A percentile compares a stretch with the other conserved stretches of the same genome.
phyloP scores from a whole-genome alignment of 2,329 filamentous ascomycete genomes.

The Calonectria multiphialidica region DNA sequence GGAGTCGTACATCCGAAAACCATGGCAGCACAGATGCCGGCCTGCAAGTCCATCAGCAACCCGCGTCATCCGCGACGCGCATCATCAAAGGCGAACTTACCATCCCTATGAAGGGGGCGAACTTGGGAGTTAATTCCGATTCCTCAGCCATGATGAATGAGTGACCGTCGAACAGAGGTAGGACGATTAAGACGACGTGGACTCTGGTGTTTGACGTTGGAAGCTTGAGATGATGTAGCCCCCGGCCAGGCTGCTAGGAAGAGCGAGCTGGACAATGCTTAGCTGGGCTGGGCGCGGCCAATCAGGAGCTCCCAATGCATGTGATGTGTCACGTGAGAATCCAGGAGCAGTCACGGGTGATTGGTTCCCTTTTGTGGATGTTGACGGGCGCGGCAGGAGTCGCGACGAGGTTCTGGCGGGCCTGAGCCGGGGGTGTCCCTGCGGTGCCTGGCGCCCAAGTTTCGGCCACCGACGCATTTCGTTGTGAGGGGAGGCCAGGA shows the following conservation, averaged over 20 bases:
- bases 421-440: conserved; percentile 26
- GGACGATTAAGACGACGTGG: conserved; percentile 32
- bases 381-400: conserved; percentile 1
- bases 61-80: conserved; percentile 27
- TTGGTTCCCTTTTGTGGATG: conserved; percentile 31
- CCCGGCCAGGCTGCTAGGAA: conserved; percentile 35
- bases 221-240: conserved; percentile 46
- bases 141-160: conserved; percentile 61
- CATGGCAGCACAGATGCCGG: conserved; percentile 85
- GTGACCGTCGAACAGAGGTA: conserved; percentile 35
- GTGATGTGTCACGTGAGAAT: conserved; percentile 24
- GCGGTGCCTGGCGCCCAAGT: conserved; percentile 23
- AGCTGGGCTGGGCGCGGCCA: conserved; percentile 35
- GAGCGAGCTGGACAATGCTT: conserved; percentile 35
- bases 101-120: conserved; percentile 91
- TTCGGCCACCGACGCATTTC: conserved; percentile 19
- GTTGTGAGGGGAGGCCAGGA: background rate
- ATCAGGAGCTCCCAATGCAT: conserved; percentile 20
- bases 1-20: conserved; percentile 80
- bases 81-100: conserved; percentile 61
- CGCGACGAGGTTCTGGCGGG: conserved; percentile 13
- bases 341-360: background rate
- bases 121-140: conserved; percentile 78
- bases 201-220: conserved; percentile 34
- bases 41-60: conserved; percentile 60